These are phyloP conservation scores for Agarophyton chilense DNA, from an alignment of 23 red algal genomes.

Conservation along the genomic window DNA sequence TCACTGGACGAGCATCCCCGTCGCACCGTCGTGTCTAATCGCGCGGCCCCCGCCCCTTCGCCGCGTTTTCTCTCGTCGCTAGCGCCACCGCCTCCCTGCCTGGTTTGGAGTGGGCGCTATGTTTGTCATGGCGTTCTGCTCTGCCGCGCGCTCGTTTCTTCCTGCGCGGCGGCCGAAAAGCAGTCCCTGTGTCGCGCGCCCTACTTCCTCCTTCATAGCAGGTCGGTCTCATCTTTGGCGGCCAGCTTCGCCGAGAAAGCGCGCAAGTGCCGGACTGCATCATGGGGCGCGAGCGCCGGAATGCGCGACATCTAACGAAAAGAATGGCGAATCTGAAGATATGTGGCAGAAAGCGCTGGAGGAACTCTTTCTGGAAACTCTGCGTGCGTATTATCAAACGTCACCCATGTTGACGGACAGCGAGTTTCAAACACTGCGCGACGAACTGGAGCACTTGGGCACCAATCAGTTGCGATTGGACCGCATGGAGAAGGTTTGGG, in stretches of 20 bases:
- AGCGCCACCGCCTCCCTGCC: too few relatives aligned
- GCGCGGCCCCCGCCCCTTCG: too few relatives aligned
- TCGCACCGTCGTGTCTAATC: too few relatives aligned
- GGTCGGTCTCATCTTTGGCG: not conserved
- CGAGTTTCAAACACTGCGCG: slow-evolving; percentile 93
- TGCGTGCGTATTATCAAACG: slow-evolving; percentile 81
- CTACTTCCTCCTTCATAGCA: not conserved
- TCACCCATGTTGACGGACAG: slow-evolving; percentile 83
- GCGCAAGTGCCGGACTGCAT: not conserved
- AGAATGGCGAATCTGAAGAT: not conserved
- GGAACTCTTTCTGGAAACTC: slow-evolving; percentile 79
- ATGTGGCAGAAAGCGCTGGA: slow-evolving; percentile 73
- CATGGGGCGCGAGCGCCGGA: not conserved
- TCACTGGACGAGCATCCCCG: too few relatives aligned
- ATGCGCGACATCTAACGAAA: not conserved
- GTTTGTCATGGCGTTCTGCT: not conserved
- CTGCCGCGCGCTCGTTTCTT: not conserved
- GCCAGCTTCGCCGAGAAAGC: not conserved
- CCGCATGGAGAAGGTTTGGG: slow-evolving; percentile 91
- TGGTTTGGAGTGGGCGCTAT: too few relatives aligned
- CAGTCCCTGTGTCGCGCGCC: not conserved
- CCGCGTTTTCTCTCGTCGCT: too few relatives aligned
- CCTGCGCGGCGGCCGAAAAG: not conserved
- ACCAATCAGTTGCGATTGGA: slow-evolving; percentile 62
- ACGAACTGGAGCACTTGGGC: slow-evolving; percentile 92